Base-by-base conservation (phyloP, 306 rosid genomes). In the Neltuma alba region DNA sequence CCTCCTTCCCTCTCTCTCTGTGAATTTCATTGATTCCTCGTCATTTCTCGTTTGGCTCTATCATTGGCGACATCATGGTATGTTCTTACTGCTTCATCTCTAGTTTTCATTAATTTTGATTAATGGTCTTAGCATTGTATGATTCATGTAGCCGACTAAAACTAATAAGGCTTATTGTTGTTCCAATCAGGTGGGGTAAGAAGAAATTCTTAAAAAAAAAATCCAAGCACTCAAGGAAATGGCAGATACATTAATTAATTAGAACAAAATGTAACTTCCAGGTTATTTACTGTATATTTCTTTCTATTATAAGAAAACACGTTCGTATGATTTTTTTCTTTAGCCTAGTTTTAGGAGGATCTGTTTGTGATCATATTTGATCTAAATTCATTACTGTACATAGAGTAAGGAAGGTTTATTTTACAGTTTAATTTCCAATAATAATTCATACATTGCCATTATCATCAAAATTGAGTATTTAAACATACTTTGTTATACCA, bases 1-100 rank as follows among this genome's bases (percentile, higher is more conserved):
- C 31, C 28, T 81, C 83, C 58, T 38, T 45, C 86, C 60, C 20
- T 78, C 72, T 70, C 50, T 60, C 74, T 62, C 74, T 73, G 79
- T 73, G 77, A 63, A 74, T 81, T 72, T 74, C 84, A 63, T 13
- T 42, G 48, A 11, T 82, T 87, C 88, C 69, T 81, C 79, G 36
- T 80, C 90, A 38, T 81, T 84, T 83, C 61, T 65, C 70, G 33
- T 42, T 38, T 62, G 41, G 70, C 70, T 68, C 79, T 67, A 82
- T 47, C 75, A 58, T 71, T 30, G 33, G 27, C 41, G 42, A 52
- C 87, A 87, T 79, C 83, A 91, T 91, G 96, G 93, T 91, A 91
- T 11, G 83, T 75, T 70, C n/a, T 42, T 70, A 65, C 18, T 25
- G 20, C 71, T 30, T 16, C n/a, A 47, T 77, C 77, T 75, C 36